Base-by-base conservation (phyloP, 352 stramenopile species). In the Phytophthora lateralis region DNA sequence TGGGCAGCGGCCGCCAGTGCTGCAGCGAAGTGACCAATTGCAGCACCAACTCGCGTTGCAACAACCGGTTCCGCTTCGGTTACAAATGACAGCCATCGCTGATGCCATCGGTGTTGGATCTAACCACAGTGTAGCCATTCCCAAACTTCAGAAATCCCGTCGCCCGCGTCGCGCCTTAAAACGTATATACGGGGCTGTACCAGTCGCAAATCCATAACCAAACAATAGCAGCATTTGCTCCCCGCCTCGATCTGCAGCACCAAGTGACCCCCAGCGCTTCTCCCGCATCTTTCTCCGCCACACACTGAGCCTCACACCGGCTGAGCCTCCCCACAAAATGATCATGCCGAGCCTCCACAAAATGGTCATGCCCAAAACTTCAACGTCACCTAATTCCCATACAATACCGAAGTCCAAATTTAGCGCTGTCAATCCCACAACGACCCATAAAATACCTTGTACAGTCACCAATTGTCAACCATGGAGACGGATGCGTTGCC, bases 401-500 rank as follows among this genome's bases (percentile, higher is more conserved):
- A 44, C 38, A 44, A 44, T 27, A 4, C 0, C 17, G 17, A 44
- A 44, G 38, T 44, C n/a, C 26, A 26, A 12, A 15, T 15, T 15
- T 44, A 1, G 35, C 4, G 17, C 2, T 1, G 15, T 18, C 38
- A 44, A 44, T 18, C 17, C 38, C n/a, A 26, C 17, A 17, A 26
- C 17, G 17, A 15, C 7, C n/a, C 38, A 24, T 44, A 44, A 26
- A 27, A 24, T 18, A 21, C 14, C 37, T 4, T 24, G 21, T 3
- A 24, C 35, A 46, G 37, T 44, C 37, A 21, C 26, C 35, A 57
- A 32, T 29, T 17, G 34, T 4, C 30, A 27, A 55, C 8, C 4
- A 86, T 86, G 77, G 77, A 86, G 66, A 68, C 74, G 21, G 70
- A 71, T 20, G 76, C 77, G 43, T 64, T 86, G 30, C 77, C 77